Evolutionary conservation across 2,329 filamentous ascomycete species (phyloP).

Genomic region (Trichoderma aggressivum): DNA sequence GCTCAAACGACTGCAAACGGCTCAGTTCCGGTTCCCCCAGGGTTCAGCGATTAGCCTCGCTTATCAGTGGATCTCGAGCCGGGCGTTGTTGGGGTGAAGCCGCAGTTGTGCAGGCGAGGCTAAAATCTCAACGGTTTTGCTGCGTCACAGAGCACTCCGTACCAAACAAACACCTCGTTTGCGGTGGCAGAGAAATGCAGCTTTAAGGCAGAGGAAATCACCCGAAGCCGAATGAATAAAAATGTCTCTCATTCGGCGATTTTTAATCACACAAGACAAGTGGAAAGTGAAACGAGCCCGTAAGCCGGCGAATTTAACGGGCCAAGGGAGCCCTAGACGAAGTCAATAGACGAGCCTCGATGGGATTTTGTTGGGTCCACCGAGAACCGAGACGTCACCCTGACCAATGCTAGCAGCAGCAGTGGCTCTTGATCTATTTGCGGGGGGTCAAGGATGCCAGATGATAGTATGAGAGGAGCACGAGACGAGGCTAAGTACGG

Average conservation of each 20-base stretch:
- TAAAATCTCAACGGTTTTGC: constrained; percentile 2
- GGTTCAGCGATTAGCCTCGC: constrained; percentile 2
- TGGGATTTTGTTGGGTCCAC: constrained; percentile 6
- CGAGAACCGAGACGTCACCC: neutral
- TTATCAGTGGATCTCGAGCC: constrained; percentile 13
- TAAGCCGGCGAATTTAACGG: neutral
- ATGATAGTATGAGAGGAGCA: neutral
- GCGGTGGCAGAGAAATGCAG: neutral
- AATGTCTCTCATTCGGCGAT: neutral
- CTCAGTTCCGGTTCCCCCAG: neutral
- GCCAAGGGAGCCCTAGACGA: neutral
- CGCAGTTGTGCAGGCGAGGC: neutral
- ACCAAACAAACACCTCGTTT: neutral
- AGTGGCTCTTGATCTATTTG: neutral
- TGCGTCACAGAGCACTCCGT: neutral
- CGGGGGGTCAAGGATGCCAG: neutral
- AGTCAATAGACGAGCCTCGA: neutral
- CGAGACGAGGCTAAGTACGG: neutral
- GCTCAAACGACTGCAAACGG: neutral
- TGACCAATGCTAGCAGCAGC: neutral
- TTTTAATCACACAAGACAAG: neutral
- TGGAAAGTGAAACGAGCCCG: neutral
- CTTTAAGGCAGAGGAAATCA: neutral
- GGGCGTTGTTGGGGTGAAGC: constrained; percentile 10
- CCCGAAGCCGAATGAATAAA: neutral